Evolutionary conservation across 768 basidiomycete species (phyloP), one percentile per base, ranked within the genome.

Genomic region (Kwoniella dejecticola): DNA sequence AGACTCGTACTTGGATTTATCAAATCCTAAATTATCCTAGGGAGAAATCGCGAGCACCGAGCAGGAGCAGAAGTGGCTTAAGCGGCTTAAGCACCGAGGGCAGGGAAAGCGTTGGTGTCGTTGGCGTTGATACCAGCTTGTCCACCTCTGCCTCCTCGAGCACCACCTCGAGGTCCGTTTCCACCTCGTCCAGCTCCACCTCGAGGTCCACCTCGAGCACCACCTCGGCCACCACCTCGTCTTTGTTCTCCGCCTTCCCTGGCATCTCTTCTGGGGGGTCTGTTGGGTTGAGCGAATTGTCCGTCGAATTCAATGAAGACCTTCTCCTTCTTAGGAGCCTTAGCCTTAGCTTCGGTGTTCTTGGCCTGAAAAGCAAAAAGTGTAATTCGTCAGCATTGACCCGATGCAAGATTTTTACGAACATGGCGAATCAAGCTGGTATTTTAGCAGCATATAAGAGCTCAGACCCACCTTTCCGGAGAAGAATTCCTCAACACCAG

Each of bases 251-350:
- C 74, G 58, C 72, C 68, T n/a, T 49, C 52, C 36, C 58, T 66
- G 55, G 67, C 85, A 21, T 71, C 72, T n/a, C 83, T 83, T 63
- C 86, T 82, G 55, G 82, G 82, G 19, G 64, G 36, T 24, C 65
- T 62, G 23, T 82, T 77, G 55, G 91, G 91, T 67, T 88, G 87
- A 44, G 91, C 88, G 77, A 92, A 93, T 72, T 85, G 89, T 57
- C 87, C 89, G 15, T 96, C 91, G 78, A 97, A 90, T 76, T 95
- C 92, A 75, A 98, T 83, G 82, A 83, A 90, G 70, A 91, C 85
- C 80, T 95, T 96, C 79, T 91, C 77, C 73, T 77, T 77, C 71
- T 76, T 77, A 55, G 72, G 44, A 21, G 71, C 62, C 50, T 66
- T 71, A 24, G 71, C 52, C 67, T 75, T 73, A 58, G 69, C 52